Conservation (phyloP, 768 basidiomycete genomes). For the Boletus sensibilis region DNA sequence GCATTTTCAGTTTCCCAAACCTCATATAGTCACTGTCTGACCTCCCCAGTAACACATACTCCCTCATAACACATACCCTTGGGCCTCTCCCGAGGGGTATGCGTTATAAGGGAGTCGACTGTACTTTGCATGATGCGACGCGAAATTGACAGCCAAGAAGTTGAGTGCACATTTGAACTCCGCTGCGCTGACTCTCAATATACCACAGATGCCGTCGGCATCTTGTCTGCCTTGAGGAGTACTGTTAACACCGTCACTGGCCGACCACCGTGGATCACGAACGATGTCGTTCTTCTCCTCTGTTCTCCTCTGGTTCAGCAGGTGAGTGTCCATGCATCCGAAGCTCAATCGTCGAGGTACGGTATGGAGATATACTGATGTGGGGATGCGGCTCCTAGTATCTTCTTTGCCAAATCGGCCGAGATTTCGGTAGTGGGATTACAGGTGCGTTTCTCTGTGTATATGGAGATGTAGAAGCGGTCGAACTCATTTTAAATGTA, state of each 20-base stretch:
- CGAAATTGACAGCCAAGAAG: background rate
- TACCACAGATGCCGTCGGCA: background rate
- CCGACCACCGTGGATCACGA: background rate
- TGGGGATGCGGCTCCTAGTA: slow-evolving; percentile 35
- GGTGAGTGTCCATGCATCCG: slow-evolving; percentile 30
- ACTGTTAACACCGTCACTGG: background rate
- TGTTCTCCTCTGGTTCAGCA: slow-evolving; percentile 57
- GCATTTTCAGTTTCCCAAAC: too few species aligned
- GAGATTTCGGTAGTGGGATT: slow-evolving; percentile 92
- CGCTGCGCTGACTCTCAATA: slow-evolving; percentile 8
- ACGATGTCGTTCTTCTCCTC: slow-evolving; percentile 51
- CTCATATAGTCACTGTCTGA: too few species aligned
- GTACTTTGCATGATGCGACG: background rate
- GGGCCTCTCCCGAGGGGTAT: too few species aligned
- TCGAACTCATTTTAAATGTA: background rate
- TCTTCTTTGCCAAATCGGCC: slow-evolving; percentile 86
- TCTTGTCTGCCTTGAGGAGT: background rate
- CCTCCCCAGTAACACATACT: too few species aligned
- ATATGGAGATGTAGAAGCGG: background rate
- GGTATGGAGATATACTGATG: background rate
- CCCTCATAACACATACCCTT: too few species aligned
- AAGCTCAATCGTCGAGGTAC: background rate
- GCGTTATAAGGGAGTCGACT: too few species aligned
- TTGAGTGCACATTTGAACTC: slow-evolving; percentile 12
- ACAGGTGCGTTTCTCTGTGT: slow-evolving; percentile 48